A percentile compares a stretch with the other conserved stretches of the same genome.
Conservation (phyloP, 1,139 yeast genomes). For the Lodderomyces elongisporus region DNA sequence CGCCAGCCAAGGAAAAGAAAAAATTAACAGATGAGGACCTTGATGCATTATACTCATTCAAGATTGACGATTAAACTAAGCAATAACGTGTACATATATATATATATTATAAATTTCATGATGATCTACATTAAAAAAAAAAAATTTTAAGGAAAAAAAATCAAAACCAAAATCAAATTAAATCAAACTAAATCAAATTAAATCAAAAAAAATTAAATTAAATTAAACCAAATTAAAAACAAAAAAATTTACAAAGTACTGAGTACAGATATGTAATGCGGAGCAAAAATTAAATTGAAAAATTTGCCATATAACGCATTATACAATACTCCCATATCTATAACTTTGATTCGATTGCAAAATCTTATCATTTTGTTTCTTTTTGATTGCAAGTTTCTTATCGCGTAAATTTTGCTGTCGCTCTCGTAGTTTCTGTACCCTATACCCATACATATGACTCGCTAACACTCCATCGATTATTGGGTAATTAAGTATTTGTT, state of each 20-base stretch:
- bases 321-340: conserved; percentile 24
- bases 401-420: conserved; percentile 8
- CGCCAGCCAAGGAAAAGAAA: too few species aligned
- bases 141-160: background rate
- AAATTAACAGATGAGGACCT: conserved; percentile 28
- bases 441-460: conserved; percentile 42
- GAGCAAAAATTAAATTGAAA: too few species aligned
- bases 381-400: conserved; percentile 19
- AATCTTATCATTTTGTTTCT: conserved; percentile 7
- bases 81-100: background rate
- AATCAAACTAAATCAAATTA: background rate
- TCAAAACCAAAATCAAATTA: background rate
- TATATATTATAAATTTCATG: background rate
- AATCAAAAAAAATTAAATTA: background rate
- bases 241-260: too few species aligned
- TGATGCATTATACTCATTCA: conserved; percentile 39
- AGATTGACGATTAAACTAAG: conserved; percentile 30
- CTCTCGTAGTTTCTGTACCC: conserved; percentile 35
- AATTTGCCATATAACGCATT: too few species aligned
- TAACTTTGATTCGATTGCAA: conserved; percentile 15
- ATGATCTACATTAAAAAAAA: background rate
- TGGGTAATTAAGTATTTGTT: conserved; percentile 37
- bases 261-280: too few species aligned
- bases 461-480: conserved; percentile 41
- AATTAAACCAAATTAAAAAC: conserved; percentile 5